Percentiles rank a stretch among this genome's conserved stretches.
These are phyloP conservation scores for Raddia distichophylla DNA, from an alignment of 176 grass and related monocot genomes.

Conservation along the genomic window DNA sequence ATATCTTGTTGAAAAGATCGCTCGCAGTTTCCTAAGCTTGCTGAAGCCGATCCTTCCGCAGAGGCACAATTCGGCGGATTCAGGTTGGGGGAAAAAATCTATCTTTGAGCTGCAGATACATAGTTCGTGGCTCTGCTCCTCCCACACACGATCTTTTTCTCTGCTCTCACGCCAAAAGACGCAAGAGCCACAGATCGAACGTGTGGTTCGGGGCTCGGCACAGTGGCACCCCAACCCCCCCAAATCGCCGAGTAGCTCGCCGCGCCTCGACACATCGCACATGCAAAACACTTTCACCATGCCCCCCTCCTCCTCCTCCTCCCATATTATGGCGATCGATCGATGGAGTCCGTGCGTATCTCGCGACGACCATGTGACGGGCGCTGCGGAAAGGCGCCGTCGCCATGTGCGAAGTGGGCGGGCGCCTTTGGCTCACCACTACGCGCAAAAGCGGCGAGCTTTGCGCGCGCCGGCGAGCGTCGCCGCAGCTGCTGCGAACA, in stretches of 20 bases:
- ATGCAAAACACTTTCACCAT: not conserved
- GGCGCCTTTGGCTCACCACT: constrained; percentile 32
- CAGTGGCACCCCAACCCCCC: not conserved
- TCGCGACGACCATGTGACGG: constrained; percentile 36
- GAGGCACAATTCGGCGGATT: not conserved
- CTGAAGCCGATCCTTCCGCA: not conserved
- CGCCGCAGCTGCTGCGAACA: too few relatives aligned
- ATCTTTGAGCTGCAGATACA: not conserved
- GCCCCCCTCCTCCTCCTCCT: too few relatives aligned
- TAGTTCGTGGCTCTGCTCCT: not conserved
- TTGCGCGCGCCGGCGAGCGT: not conserved
- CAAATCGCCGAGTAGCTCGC: not conserved
- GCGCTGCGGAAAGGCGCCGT: constrained; percentile 29
- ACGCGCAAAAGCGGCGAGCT: constrained; percentile 6
- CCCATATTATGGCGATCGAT: too few relatives aligned
- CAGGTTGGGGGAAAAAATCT: not conserved
- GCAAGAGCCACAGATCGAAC: not conserved
- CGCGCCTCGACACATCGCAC: not conserved
- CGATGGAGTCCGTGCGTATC: too few relatives aligned
- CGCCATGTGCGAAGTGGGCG: constrained; percentile 40
- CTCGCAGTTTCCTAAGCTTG: not conserved
- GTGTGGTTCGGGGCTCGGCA: constrained; percentile 5
- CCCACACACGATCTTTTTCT: not conserved
- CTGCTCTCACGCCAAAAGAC: not conserved
- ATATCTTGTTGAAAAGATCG: not conserved